These are phyloP conservation scores for Prunus armeniaca DNA, from an alignment of 306 rosid genomes.

Conservation along the genomic window DNA sequence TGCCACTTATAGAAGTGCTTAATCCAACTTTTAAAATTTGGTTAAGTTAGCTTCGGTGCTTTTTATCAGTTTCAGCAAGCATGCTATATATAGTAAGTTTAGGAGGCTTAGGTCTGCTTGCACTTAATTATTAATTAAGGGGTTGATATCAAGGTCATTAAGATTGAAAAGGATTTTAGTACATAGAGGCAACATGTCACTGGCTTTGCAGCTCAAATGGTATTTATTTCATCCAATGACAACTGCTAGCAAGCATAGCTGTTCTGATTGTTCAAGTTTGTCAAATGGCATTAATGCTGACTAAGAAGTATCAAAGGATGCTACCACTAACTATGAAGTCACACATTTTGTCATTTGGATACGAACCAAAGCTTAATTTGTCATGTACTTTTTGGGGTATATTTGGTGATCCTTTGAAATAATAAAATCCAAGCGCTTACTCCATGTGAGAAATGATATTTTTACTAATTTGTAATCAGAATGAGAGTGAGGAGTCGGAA, in stretches of 20 bases:
- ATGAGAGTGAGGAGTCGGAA: too few relatives aligned
- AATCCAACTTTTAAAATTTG: neutral
- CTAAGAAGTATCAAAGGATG: neutral
- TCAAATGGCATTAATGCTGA: neutral
- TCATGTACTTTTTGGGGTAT: too few relatives aligned
- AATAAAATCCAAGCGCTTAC: too few relatives aligned
- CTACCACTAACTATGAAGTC: too few relatives aligned
- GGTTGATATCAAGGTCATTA: neutral
- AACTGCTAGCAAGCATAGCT: neutral
- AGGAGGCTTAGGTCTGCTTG: neutral
- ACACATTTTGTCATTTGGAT: too few relatives aligned
- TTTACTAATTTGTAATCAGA: too few relatives aligned
- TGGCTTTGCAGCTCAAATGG: neutral
- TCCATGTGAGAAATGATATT: too few relatives aligned
- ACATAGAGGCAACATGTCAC: neutral
- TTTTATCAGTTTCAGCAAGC: neutral
- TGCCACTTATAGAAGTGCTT: neutral
- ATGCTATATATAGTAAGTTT: conserved; percentile 7
- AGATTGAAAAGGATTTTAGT: neutral
- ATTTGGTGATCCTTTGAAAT: too few relatives aligned
- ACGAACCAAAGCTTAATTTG: too few relatives aligned
- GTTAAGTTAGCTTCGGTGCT: neutral
- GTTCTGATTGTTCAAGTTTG: neutral
- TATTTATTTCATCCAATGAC: neutral
- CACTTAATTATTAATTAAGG: neutral